These are phyloP conservation scores for Acer yangbiense DNA, from an alignment of 345 rosid genomes.

Conservation along the genomic window DNA sequence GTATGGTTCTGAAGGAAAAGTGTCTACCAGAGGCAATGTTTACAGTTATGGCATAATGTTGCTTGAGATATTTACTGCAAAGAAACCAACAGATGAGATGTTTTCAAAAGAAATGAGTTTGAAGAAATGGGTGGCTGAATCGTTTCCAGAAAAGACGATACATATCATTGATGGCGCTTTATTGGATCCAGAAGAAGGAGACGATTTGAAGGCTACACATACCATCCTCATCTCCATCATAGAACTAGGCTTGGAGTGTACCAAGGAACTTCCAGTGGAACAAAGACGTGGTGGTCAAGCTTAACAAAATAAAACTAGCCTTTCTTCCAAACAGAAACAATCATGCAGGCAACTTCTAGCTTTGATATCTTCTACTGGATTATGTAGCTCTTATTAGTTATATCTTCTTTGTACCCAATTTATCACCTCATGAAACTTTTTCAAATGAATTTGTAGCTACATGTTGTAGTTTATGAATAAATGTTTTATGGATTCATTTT, in stretches of 20 bases:
- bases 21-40: slow-evolving; percentile 10
- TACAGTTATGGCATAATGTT: slow-evolving; percentile 14
- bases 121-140: slow-evolving; percentile 8
- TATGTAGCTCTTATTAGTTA: too few species aligned
- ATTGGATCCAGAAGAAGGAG: not conserved
- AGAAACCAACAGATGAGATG: slow-evolving; percentile 23
- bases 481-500: too few species aligned
- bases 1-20: slow-evolving; percentile 15
- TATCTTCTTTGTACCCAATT: too few species aligned
- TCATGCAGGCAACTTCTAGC: too few species aligned
- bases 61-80: slow-evolving; percentile 8
- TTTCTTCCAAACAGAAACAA: too few species aligned
- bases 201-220: not conserved
- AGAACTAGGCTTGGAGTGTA: slow-evolving; percentile 18
- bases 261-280: slow-evolving; percentile 8
- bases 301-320: not conserved
- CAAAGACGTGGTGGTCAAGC: slow-evolving; percentile 11
- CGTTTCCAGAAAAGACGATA: not conserved
- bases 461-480: too few species aligned
- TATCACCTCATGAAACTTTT: too few species aligned
- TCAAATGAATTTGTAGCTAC: too few species aligned
- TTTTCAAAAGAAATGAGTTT: not conserved
- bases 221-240: not conserved
- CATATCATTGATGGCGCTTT: slow-evolving; percentile 6
- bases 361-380: too few species aligned